Percentiles rank a stretch among this genome's conserved stretches.
Conservation (phyloP, 257 asterid genomes). For the Solanum ahanhuiri region DNA sequence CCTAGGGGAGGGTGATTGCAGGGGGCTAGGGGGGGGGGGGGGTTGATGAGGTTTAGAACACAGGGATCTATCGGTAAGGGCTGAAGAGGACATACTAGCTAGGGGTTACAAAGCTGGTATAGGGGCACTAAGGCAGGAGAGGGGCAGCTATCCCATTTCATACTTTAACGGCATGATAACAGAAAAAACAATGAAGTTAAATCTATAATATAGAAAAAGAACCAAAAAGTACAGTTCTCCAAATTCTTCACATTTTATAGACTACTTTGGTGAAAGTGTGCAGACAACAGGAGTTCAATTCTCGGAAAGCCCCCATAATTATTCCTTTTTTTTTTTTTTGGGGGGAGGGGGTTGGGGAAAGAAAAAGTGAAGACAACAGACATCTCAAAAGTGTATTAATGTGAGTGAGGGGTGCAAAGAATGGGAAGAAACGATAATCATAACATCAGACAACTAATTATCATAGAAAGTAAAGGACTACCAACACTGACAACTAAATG, state of each 20-base stretch:
- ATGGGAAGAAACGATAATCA: background rate
- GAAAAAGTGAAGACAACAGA: background rate
- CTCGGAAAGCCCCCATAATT: slow-evolving; percentile 45
- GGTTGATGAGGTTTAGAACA: background rate
- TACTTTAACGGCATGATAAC: background rate
- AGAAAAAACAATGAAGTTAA: background rate
- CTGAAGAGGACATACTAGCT: background rate
- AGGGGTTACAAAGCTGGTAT: background rate
- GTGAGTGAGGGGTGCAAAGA: background rate
- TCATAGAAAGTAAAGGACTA: background rate
- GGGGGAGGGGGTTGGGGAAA: too few relatives aligned
- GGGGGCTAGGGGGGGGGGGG: background rate
- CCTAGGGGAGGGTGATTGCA: background rate
- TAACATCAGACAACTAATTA: background rate
- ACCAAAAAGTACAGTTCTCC: background rate
- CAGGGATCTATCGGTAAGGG: background rate
- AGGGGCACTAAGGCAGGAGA: background rate
- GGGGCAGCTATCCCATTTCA: background rate
- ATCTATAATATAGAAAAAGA: background rate
- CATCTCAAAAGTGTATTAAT: background rate
- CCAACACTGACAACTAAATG: background rate
- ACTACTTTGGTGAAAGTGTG: background rate
- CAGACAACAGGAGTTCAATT: slow-evolving; percentile 45
- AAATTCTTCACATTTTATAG: background rate
- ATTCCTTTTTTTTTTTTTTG: too few relatives aligned